Evolutionary conservation across 345 rosid species (phyloP).

Genomic region (Anastatica hierochuntica): DNA sequence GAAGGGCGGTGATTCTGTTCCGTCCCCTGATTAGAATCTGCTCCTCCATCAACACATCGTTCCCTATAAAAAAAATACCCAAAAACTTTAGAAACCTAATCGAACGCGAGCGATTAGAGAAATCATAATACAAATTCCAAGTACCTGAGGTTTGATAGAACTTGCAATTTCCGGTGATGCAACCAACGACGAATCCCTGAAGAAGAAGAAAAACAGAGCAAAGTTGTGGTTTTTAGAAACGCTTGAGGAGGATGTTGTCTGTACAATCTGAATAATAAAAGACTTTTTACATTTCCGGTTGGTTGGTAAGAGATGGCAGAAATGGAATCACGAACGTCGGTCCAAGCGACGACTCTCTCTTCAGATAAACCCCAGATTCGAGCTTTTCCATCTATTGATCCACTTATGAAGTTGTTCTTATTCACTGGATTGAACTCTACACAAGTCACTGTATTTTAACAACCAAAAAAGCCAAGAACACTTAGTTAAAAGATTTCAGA

Average conservation of each 20-base stretch:
- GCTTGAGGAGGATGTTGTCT: too few species aligned
- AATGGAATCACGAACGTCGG: conserved; percentile 51
- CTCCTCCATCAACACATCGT: conserved; percentile 40
- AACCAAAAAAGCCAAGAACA: background rate
- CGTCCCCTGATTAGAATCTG: conserved; percentile 38
- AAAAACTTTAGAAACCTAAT: too few species aligned
- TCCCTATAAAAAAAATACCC: conserved; percentile 17
- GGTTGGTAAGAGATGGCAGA: conserved; percentile 66
- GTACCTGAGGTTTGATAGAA: conserved; percentile 55
- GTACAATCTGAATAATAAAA: too few species aligned
- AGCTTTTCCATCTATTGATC: conserved; percentile 91
- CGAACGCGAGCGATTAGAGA: too few species aligned
- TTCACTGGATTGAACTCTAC: conserved; percentile 69
- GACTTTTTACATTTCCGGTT: conserved; percentile 71
- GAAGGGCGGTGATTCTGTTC: conserved; percentile 56
- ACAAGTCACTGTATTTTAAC: conserved; percentile 62
- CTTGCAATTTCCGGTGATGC: conserved; percentile 58
- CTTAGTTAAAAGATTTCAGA: background rate
- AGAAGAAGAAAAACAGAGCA: conserved; percentile 1
- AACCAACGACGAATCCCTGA: conserved; percentile 74
- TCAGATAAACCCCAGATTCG: conserved; percentile 76
- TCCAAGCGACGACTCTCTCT: conserved; percentile 73
- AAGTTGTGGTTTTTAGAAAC: background rate
- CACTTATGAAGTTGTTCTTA: conserved; percentile 65
- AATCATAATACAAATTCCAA: too few species aligned